Evolutionary conservation across 257 asterid species (phyloP).

Genomic region (Solanum peruvianum): DNA sequence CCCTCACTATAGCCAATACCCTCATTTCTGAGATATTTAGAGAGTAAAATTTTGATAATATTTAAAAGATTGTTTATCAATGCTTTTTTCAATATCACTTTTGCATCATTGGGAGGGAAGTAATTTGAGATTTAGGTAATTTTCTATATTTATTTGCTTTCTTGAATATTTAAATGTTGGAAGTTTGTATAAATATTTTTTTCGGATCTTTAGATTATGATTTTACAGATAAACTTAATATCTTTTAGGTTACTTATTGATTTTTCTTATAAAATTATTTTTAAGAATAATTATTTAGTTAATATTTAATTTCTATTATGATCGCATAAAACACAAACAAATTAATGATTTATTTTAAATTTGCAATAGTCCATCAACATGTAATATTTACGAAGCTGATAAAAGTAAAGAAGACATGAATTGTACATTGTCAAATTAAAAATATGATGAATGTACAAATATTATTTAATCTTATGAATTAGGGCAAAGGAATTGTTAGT

Average conservation of each 20-base stretch:
- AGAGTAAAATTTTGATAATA: neutral
- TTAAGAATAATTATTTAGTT: neutral
- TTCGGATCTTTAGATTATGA: neutral
- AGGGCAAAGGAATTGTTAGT: neutral
- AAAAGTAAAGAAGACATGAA: too few species aligned
- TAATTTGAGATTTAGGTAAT: neutral
- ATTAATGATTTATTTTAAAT: too few species aligned
- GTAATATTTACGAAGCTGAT: too few species aligned
- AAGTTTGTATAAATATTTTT: too few species aligned
- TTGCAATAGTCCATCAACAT: accelerated
- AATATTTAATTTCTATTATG: too few species aligned
- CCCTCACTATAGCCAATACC: neutral
- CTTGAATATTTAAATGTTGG: neutral
- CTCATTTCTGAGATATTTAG: neutral
- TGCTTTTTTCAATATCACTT: neutral
- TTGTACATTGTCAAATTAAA: too few species aligned
- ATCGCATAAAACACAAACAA: too few species aligned
- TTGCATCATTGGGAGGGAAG: neutral
- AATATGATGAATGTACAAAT: too few species aligned
- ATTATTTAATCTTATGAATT: too few species aligned
- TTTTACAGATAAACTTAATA: too few species aligned
- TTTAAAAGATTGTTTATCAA: neutral
- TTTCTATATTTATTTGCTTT: neutral
- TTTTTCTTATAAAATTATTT: neutral
- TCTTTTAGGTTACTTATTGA: neutral